These are phyloP conservation scores for Microglena sp. DNA, from an alignment of 139 green algal genomes.

Conservation along the genomic window DNA sequence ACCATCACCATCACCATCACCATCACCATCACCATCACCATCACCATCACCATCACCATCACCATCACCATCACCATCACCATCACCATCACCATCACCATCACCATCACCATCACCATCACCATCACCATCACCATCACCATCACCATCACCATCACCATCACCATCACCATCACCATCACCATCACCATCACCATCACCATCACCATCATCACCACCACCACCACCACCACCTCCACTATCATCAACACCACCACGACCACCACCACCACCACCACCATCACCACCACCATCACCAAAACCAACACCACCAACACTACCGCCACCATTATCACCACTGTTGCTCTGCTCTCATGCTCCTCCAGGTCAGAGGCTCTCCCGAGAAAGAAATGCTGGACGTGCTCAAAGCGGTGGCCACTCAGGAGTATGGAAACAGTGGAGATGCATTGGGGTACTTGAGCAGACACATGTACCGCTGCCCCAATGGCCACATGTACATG, in stretches of 20 bases:
- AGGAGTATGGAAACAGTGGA: too few species aligned
- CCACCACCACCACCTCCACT: not conserved
- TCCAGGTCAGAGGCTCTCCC: too few species aligned
- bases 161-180: conserved; percentile 2
- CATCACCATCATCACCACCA: not conserved
- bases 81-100: conserved; percentile 2
- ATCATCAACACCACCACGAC: too few species aligned
- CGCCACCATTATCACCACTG: not conserved
- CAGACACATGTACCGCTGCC: too few species aligned
- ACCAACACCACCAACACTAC: too few species aligned
- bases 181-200: conserved; percentile 2
- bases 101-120: conserved; percentile 2
- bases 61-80: conserved; percentile 2
- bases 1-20: not conserved
- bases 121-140: conserved; percentile 2
- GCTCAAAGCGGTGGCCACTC: too few species aligned
- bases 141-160: conserved; percentile 2
- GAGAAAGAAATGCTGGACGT: too few species aligned
- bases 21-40: not conserved
- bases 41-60: conserved; percentile 2
- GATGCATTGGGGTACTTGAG: too few species aligned
- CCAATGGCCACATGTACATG: too few species aligned
- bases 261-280: too few species aligned
- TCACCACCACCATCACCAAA: too few species aligned
- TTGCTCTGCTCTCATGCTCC: too few species aligned